phyloP scores from a whole-genome alignment of 129 eudicot species.

The Logfia minima region DNA sequence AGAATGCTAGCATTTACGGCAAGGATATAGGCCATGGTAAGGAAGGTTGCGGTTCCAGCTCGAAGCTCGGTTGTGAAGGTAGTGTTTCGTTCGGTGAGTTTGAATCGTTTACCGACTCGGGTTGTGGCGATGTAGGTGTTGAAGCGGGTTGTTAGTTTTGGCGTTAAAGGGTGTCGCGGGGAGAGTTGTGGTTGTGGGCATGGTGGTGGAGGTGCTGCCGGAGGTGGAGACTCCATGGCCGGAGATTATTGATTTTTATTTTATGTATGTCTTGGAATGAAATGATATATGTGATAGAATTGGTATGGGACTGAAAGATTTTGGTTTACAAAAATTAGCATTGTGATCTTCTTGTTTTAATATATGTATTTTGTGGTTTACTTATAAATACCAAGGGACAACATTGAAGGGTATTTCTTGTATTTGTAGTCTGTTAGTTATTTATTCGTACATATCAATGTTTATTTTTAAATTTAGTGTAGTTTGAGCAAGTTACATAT shows the following conservation, averaged over 20 bases:
- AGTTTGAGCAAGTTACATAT: too few species aligned
- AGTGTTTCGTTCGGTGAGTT: constrained; percentile 1
- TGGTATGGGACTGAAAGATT: neutral
- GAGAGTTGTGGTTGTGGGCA: constrained; percentile 2
- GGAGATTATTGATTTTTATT: neutral
- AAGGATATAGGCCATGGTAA: constrained; percentile 3
- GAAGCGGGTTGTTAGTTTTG: neutral
- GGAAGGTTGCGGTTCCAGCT: neutral
- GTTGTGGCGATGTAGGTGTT: neutral
- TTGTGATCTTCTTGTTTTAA: neutral
- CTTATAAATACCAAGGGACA: neutral
- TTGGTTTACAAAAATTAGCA: neutral
- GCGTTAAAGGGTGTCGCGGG: neutral
- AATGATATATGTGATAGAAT: neutral
- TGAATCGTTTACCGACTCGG: neutral
- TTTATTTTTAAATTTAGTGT: too few species aligned
- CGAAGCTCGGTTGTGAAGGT: neutral
- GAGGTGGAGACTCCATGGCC: neutral
- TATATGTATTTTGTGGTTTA: neutral
- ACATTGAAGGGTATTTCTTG: neutral
- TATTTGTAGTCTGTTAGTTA: neutral
- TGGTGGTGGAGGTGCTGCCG: neutral
- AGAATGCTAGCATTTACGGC: neutral
- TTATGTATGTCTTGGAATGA: neutral
- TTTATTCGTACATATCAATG: neutral